A percentile compares a stretch with the other conserved stretches of the same genome.
phyloP scores from a whole-genome alignment of 2,329 filamentous ascomycete species.

The Calonectria honghensis region DNA sequence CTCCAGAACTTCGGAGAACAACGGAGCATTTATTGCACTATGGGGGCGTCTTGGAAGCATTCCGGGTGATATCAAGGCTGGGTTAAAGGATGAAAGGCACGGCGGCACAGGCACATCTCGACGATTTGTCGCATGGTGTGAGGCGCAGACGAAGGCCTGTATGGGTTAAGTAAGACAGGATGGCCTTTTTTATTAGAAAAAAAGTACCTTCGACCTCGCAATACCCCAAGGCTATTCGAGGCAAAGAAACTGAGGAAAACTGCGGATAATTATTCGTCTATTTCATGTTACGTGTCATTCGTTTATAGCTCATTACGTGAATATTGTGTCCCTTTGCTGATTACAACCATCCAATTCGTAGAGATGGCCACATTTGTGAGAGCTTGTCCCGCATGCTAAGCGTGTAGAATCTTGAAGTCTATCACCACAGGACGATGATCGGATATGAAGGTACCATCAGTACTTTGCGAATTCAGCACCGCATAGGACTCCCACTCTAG shows the following conservation, averaged over 20 bases:
- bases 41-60: slow-evolving; percentile 44
- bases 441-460: slow-evolving; percentile 57
- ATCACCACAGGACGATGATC: slow-evolving; percentile 59
- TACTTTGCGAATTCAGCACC: slow-evolving; percentile 52
- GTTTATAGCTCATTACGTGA: background rate
- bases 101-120: slow-evolving; percentile 36
- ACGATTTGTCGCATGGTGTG: slow-evolving; percentile 44
- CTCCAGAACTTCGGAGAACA: slow-evolving; percentile 43
- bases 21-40: slow-evolving; percentile 44
- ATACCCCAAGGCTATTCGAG: background rate
- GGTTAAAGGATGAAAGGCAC: slow-evolving; percentile 37
- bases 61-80: slow-evolving; percentile 40
- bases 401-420: slow-evolving; percentile 47
- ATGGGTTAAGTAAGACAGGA: background rate
- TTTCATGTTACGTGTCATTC: background rate
- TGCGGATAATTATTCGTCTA: background rate
- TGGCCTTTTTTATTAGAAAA: background rate
- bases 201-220: background rate
- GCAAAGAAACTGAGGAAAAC: too few relatives aligned
- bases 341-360: background rate
- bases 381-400: background rate
- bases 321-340: background rate
- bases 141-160: slow-evolving; percentile 37
- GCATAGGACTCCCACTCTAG: slow-evolving; percentile 53
- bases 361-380: too few relatives aligned